Base-by-base conservation (phyloP, 2,329 filamentous ascomycete species). In the Colletotrichum cordylinicola region DNA sequence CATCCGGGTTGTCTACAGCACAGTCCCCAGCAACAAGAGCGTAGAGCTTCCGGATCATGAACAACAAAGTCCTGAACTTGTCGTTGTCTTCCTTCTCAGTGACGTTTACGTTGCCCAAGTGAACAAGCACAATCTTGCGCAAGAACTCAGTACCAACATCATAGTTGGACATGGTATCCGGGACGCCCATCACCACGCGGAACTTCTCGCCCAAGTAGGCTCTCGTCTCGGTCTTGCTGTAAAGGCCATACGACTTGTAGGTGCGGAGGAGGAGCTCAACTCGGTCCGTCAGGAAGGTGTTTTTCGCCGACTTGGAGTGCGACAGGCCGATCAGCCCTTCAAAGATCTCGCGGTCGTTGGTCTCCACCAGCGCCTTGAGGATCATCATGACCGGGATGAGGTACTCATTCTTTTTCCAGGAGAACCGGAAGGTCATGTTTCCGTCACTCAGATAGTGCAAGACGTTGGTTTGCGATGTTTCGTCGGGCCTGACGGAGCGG, bases 361-460 rank as follows among this genome's bases (percentile, higher is more conserved):
- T 99, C 84, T 99, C 96, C 3, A 97, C 91, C 66, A 99, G 88
- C 2, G 97, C 96, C 87, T 98, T 99, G 78, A 99, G 87, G 39
- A 99, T 93, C 96, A 99, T 98, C 90, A 98, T 93, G 77, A 96
- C 94, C 1, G 97, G 97, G 4, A 99, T 91, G n/a, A 99, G 91
- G 82, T 95, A 99, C 85, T 99, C 97, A 80, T 96, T 95, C 86
- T 99, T 99, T 79, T 96, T 91, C 96, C 96, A 99, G 8, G 96
- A 98, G 85, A 99, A 99, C 72, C 97, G 91, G 86, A 99, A 98
- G 1, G 95, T 98, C 80, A 98, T 93, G 84, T 98, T 98, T 78
- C 97, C 97, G 83, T 99, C 97, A 80, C 91, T 95, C 72, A 99
- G 91, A 84, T 98, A 99, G 86, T 99, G 97, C 65, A 99, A 90